A percentile compares a stretch with the other conserved stretches of the same genome.
phyloP scores from a whole-genome alignment of 495 filamentous ascomycete genomes.

The Entonaema liquescens region DNA sequence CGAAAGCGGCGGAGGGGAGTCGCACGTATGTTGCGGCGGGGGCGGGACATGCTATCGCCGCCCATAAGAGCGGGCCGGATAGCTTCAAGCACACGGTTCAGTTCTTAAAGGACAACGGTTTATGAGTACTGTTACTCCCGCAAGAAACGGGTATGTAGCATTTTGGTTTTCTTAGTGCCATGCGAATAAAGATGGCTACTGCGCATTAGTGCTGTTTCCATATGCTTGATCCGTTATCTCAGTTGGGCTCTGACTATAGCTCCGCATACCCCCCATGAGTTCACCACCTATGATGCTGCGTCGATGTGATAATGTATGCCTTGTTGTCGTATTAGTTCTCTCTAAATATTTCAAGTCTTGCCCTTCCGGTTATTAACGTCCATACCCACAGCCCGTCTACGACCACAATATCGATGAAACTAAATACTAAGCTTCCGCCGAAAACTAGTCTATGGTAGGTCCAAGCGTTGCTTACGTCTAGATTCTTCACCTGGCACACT shows the following conservation, averaged over 20 bases:
- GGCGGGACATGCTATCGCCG: conserved; percentile 12
- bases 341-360: conserved; percentile 42
- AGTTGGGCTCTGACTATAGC: no score
- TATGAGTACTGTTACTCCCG: no score
- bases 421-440: conserved; percentile 74
- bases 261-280: no score
- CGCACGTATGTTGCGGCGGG: conserved; percentile 12
- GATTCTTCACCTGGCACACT: conserved; percentile 57
- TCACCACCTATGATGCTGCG: no score
- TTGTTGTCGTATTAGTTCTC: conserved; percentile 7
- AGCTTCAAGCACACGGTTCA: conserved; percentile 19
- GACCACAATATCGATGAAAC: conserved; percentile 64
- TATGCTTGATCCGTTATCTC: no score
- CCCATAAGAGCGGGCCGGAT: conserved; percentile 15
- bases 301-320: no score
- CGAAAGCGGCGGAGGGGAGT: no score
- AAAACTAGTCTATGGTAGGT: conserved; percentile 73
- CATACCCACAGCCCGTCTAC: conserved; percentile 64
- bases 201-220: no score
- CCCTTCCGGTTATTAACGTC: conserved; percentile 61
- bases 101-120: conserved; percentile 13
- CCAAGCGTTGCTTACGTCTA: conserved; percentile 68
- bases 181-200: no score
- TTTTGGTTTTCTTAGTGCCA: no score
- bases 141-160: no score